Evolutionary conservation across 495 filamentous ascomycete species (phyloP).

Genomic region (Podospora appendiculata): DNA sequence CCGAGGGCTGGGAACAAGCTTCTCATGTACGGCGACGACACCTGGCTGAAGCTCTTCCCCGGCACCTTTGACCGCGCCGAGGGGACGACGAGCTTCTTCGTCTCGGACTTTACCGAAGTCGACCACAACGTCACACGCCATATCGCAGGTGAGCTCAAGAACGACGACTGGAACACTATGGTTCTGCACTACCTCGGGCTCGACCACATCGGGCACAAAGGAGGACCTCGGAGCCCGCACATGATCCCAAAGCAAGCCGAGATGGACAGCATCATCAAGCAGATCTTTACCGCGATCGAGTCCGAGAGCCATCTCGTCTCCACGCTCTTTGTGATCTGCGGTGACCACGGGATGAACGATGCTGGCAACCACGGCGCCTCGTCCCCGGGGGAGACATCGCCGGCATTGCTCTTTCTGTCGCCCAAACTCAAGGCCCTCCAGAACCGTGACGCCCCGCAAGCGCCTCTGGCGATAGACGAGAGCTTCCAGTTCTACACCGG

Average conservation of each 20-base stretch:
- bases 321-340: slow-evolving; percentile 78
- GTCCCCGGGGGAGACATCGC: slow-evolving; percentile 83
- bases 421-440: slow-evolving; percentile 64
- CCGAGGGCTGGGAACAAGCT: slow-evolving; percentile 49
- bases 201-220: slow-evolving; percentile 96
- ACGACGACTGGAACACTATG: slow-evolving; percentile 84
- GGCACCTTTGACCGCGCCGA: slow-evolving; percentile 76
- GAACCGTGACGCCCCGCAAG: slow-evolving; percentile 31
- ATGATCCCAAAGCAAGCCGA: slow-evolving; percentile 92
- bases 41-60: slow-evolving; percentile 96
- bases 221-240: slow-evolving; percentile 79
- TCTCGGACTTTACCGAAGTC: slow-evolving; percentile 98
- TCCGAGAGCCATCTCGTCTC: slow-evolving; percentile 58
- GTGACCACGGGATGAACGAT: slow-evolving; percentile 99
- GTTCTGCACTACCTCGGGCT: slow-evolving; percentile 93
- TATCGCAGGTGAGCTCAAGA: slow-evolving; percentile 63
- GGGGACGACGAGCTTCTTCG: slow-evolving; percentile 96
- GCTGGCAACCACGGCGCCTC: slow-evolving; percentile 96
- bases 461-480: slow-evolving; percentile 36
- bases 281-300: slow-evolving; percentile 71
- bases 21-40: slow-evolving; percentile 96
- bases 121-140: slow-evolving; percentile 96
- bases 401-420: slow-evolving; percentile 85
- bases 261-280: slow-evolving; percentile 78
- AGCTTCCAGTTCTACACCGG: slow-evolving; percentile 74